Base-by-base conservation (phyloP, 108 stramenopile species). In the Pseudonitzschia multistriata region DNA sequence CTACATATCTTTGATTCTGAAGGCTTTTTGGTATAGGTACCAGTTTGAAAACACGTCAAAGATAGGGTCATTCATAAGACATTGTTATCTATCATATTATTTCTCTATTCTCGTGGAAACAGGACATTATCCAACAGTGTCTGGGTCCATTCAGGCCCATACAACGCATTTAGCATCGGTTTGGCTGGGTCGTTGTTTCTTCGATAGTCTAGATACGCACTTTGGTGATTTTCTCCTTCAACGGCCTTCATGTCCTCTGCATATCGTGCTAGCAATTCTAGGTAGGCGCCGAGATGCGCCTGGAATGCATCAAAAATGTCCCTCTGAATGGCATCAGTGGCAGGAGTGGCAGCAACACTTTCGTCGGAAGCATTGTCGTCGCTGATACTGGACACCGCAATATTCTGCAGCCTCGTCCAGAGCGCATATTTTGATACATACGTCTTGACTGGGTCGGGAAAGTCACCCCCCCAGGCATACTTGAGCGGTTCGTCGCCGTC, bases 381-480 rank as follows among this genome's bases (percentile, higher is more conserved):
- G 4, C 49, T 35, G 19, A 37, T 33, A 68, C 13, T 7, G 17
- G 19, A 14, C 17, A 35, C 57, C 3, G 34, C 14, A 31, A 68
- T 57, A 52, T 75, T 85, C 29, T 62, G 68, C 22, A 85, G 48
- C 45, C 92, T 68, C 37, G 92, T 89, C 92, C 92, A 93, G 35
- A 93, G 52, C n/a, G 89, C 84, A 71, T 87, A 73, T 4, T 78
- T 74, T 10, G 88, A 89, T 62, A 93, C 89, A 74, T 85, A 93
- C 66, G 79, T 60, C 49, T 73, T 22, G 11, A 89, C 92, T 15
- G 79, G 55, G 25, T 76, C 72, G n/a, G 92, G 92, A 13, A 93
- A 81, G 60, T 88, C 87, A 33, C 92, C 92, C 21, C 92, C 92
- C 89, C 87, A 93, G 19, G 87, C 76, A 61, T 88, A 79, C 17